Evolutionary conservation across 495 filamentous ascomycete genomes (phyloP).

Genomic region (Rhypophila decipiens): DNA sequence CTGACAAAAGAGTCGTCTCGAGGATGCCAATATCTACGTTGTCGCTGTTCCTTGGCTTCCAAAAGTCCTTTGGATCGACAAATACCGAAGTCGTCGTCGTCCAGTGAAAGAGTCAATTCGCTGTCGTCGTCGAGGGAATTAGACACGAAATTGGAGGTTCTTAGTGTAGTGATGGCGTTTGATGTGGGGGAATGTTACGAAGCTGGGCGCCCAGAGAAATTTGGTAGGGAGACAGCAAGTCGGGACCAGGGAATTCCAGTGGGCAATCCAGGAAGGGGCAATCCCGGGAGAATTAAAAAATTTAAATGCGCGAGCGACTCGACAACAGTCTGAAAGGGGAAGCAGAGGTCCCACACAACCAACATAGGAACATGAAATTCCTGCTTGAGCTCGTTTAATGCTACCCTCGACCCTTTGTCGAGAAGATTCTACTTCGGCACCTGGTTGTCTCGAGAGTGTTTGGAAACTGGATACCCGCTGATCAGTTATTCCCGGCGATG

Average conservation of each 20-base stretch:
- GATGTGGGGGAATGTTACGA: conserved; percentile 21
- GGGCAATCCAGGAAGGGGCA: background rate
- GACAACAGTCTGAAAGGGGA: background rate
- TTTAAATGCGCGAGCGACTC: background rate
- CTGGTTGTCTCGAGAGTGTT: conserved; percentile 24
- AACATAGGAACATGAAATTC: too few relatives aligned
- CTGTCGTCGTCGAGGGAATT: conserved; percentile 1
- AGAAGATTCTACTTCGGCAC: background rate
- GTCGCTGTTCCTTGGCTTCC: too few relatives aligned
- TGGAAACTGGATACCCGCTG: conserved; percentile 21
- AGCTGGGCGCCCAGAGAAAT: conserved; percentile 32
- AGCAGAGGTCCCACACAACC: too few relatives aligned
- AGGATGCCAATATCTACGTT: too few relatives aligned
- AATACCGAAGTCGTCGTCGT: too few relatives aligned
- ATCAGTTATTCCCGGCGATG: too few relatives aligned
- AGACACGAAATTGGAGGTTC: background rate
- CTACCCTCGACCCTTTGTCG: conserved; percentile 4
- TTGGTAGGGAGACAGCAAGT: conserved; percentile 9
- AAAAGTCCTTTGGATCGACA: too few relatives aligned
- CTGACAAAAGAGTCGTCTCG: background rate
- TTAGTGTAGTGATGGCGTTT: conserved; percentile 17
- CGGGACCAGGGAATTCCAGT: conserved; percentile 6
- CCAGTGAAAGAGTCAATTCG: background rate
- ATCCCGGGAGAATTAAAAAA: background rate
- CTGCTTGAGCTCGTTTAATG: background rate